Evolutionary conservation across 2,329 filamentous ascomycete genomes (phyloP).

Genomic region (Calonectria pauciramosa): DNA sequence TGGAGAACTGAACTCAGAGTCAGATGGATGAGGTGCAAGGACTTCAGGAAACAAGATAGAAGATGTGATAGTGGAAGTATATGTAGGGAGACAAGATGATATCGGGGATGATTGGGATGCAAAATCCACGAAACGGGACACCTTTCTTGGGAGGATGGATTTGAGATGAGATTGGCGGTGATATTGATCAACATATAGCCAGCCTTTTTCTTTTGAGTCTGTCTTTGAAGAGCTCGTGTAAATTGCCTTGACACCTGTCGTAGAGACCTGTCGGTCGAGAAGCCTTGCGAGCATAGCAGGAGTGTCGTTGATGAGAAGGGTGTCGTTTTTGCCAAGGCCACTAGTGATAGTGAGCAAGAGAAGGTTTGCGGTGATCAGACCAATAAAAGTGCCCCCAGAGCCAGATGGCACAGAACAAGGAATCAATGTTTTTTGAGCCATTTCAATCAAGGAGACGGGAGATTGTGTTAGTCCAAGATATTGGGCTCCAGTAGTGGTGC

Average conservation of each 20-base stretch:
- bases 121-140: constrained; percentile 1
- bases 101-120: not conserved
- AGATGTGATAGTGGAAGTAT: not conserved
- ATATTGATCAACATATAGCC: not conserved
- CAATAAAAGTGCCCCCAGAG: not conserved
- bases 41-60: not conserved
- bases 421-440: not conserved
- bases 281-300: not conserved
- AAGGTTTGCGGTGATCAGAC: not conserved
- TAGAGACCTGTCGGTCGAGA: not conserved
- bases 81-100: not conserved
- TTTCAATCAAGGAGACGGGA: not conserved
- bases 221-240: not conserved
- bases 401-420: not conserved
- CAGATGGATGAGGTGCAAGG: not conserved
- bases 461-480: not conserved
- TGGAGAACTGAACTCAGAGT: not conserved
- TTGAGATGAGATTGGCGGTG: not conserved
- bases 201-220: not conserved
- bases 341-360: not conserved
- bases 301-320: not conserved
- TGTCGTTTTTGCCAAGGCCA: not conserved
- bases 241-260: not conserved
- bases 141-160: not conserved
- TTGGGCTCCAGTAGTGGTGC: not conserved